Evolutionary conservation across 2,329 filamentous ascomycete species (phyloP), one percentile per base, ranked within the genome.

Genomic region (Aschersonia sp.): DNA sequence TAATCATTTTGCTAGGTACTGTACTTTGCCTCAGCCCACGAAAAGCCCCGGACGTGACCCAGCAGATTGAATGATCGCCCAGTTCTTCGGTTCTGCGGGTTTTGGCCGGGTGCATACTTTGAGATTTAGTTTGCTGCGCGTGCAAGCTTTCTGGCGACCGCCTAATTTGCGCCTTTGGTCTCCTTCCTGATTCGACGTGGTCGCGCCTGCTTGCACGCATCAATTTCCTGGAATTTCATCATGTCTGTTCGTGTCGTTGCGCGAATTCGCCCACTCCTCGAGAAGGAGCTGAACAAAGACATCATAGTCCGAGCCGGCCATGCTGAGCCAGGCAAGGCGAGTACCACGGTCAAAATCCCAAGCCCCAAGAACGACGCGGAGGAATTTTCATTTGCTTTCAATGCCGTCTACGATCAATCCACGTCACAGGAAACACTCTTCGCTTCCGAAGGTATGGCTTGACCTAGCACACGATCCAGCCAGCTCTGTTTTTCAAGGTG

Each of bases 331-430:
- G 76, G 75, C 54, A 75, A 73, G 53, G 73, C 79, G 22, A 78
- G 76, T 52, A 81, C 74, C 30, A 68, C 94, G 32, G 80, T 97
- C 59, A 83, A 84, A 62, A 94, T 97, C 58, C 90, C 90, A 4
- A 95, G 88, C 60, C 89, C 90, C 0, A 95, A 92, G 70, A 95
- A 95, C 59, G 85, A 87, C 53, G 72, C 76, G 29, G 90, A 97
- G 66, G 84, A 89, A 59, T 97, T 89, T 66, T 88, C 84, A 47
- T 98, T 97, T 63, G 79, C 89, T 46, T 97, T 97, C 73, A 94
- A 92, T 71, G 79, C 84, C 55, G 90, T 97, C 48, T 97, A 95
- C 64, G 87, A 87, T 59, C 78, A 83, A 56, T 65, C 75, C 37
- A 83, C 85, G 12, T 79, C 85, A 7, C 90, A 98, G 63, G 86